Evolutionary conservation across 257 asterid species (phyloP).

Genomic region (Mitragyna speciosa): DNA sequence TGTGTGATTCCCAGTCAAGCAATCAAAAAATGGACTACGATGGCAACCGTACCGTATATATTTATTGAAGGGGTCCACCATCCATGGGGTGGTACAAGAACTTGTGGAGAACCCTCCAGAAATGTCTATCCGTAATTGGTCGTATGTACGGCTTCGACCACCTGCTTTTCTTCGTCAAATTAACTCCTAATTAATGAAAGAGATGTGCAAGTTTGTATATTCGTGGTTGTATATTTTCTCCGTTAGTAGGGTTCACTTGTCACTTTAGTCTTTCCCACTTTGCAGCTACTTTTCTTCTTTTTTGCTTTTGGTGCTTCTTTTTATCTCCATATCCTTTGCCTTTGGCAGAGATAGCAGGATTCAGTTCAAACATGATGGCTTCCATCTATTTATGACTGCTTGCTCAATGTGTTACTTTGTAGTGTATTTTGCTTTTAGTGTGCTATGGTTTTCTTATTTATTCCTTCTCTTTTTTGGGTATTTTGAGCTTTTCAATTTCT

Average conservation of each 20-base stretch:
- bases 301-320: neutral
- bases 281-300: neutral
- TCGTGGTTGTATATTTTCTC: neutral
- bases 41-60: neutral
- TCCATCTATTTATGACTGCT: neutral
- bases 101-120: neutral
- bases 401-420: neutral
- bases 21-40: no score
- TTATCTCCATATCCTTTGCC: neutral
- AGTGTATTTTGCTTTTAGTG: neutral
- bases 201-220: neutral
- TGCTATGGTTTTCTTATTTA: neutral
- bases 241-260: constrained; percentile 5
- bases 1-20: neutral
- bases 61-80: neutral
- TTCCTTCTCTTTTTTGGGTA: no score
- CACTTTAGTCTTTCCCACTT: neutral
- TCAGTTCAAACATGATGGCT: constrained; percentile 14
- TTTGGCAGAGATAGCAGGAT: neutral
- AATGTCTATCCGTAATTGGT: neutral
- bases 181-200: neutral
- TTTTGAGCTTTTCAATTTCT: no score
- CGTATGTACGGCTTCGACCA: neutral
- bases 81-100: no score
- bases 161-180: neutral